phyloP scores from a whole-genome alignment of 176 grass and related monocot species.

The Saccharum spontaneum region DNA sequence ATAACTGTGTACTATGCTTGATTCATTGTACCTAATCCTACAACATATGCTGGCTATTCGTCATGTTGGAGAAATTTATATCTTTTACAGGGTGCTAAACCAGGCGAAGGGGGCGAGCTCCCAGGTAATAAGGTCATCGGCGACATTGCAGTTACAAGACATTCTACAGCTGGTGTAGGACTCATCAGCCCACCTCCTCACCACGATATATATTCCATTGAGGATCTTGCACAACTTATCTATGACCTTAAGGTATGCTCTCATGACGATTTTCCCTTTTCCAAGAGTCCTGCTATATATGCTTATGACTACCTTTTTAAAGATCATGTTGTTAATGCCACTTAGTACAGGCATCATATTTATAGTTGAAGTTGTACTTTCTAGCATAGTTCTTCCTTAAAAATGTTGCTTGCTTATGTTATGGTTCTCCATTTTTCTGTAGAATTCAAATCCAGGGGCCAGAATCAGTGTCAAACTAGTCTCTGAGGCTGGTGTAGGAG shows the following conservation, averaged over 20 bases:
- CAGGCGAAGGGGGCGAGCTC: conserved; percentile 72
- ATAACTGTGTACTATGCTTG: neutral
- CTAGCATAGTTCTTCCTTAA: neutral
- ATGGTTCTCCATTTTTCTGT: conserved; percentile 20
- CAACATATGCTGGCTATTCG: neutral
- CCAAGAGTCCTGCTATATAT: neutral
- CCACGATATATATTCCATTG: conserved; percentile 82
- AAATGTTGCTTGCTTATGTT: conserved; percentile 24
- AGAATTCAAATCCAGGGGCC: conserved; percentile 66
- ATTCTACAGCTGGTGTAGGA: conserved; percentile 71
- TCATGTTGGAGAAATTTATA: neutral
- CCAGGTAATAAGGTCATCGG: conserved; percentile 67
- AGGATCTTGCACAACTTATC: conserved; percentile 71
- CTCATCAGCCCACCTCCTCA: conserved; percentile 80
- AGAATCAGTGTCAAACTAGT: conserved; percentile 72
- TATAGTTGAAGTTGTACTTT: conserved; percentile 12
- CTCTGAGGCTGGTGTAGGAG: conserved; percentile 65
- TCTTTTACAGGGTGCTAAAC: conserved; percentile 61
- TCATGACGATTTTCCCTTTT: conserved; percentile 2
- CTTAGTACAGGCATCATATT: neutral
- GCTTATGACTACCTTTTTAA: neutral
- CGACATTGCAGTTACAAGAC: conserved; percentile 59
- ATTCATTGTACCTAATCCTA: neutral
- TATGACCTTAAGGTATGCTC: conserved; percentile 66
- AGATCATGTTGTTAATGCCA: neutral